phyloP scores from a whole-genome alignment of 345 rosid species.

The Eucalyptus cloeziana region DNA sequence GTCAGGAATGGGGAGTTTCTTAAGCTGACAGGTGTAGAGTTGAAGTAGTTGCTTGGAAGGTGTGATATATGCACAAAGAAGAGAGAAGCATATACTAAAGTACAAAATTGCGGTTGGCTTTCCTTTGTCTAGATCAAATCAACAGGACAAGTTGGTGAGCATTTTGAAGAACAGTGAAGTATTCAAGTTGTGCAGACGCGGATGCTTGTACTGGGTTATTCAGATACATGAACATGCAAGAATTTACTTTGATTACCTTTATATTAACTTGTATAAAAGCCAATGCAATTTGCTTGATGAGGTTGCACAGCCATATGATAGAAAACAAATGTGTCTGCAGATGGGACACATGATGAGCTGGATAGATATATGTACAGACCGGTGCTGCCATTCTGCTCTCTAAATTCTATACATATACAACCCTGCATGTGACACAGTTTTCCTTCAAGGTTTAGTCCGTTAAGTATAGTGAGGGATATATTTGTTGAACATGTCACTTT shows the following conservation, averaged over 20 bases:
- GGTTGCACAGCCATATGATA: neutral
- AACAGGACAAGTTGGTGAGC: conserved; percentile 10
- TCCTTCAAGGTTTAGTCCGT: neutral
- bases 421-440: neutral
- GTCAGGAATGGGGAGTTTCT: neutral
- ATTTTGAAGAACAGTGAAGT: neutral
- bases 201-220: conserved; percentile 21
- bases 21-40: neutral
- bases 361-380: neutral
- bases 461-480: neutral
- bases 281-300: neutral
- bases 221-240: neutral
- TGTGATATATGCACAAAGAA: conserved; percentile 14
- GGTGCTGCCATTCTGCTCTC: neutral
- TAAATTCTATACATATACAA: neutral
- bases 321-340: neutral
- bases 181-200: conserved; percentile 6
- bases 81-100: conserved; percentile 56
- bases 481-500: neutral
- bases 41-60: conserved; percentile 30
- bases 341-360: neutral
- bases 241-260: neutral
- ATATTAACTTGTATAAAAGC: neutral
- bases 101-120: conserved; percentile 69
- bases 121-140: conserved; percentile 63